A percentile compares a stretch with the other conserved stretches of the same genome.
Evolutionary conservation across 306 rosid genomes (phyloP).

Genomic region (Morella rubra): DNA sequence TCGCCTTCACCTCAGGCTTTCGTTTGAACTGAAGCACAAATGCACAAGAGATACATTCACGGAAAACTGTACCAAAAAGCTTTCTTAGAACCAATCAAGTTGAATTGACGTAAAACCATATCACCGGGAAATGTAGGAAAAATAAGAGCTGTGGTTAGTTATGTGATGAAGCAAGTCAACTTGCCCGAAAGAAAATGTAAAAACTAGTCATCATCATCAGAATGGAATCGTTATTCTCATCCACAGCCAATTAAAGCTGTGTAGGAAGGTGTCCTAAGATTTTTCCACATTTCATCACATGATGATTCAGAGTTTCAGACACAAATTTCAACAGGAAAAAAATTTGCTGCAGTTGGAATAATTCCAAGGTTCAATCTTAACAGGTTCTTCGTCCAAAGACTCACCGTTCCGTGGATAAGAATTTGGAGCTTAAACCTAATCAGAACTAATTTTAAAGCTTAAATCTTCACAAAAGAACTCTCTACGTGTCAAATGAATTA

Average conservation of each 20-base stretch:
- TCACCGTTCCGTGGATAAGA: no score
- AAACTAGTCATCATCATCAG: conserved; percentile 32
- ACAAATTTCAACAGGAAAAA: neutral
- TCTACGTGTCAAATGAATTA: no score
- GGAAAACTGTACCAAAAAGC: no score
- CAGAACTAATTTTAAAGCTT: neutral
- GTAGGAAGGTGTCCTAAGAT: conserved; percentile 59
- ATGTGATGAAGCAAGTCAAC: neutral
- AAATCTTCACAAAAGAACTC: neutral
- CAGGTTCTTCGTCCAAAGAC: no score
- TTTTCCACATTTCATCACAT: conserved; percentile 34
- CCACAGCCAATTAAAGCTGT: conserved; percentile 37
- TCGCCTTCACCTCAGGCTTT: no score
- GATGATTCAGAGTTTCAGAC: neutral
- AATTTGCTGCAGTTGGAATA: neutral
- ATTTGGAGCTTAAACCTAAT: no score
- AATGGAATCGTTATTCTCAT: conserved; percentile 40
- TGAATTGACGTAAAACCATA: no score
- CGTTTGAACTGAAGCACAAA: no score
- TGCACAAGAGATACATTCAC: no score
- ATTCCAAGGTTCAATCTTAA: neutral
- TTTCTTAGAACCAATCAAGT: no score
- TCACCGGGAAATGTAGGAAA: neutral
- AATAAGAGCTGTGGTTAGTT: no score
- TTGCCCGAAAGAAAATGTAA: neutral